phyloP scores from a whole-genome alignment of 148 eudicot species.

The Diospyros kaki region DNA sequence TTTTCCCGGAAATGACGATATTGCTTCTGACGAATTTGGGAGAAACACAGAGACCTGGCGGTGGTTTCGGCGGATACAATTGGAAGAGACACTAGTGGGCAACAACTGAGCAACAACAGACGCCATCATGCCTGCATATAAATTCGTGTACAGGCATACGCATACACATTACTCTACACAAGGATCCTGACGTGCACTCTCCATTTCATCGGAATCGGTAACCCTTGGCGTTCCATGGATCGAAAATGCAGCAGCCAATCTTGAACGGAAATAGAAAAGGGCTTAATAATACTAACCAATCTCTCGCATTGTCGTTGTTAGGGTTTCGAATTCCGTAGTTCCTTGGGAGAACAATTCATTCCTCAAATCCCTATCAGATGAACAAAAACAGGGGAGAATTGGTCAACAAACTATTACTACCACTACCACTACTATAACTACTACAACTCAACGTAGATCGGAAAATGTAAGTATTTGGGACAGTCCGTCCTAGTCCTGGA shows the following conservation, averaged over 20 bases:
- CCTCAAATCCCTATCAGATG: not conserved
- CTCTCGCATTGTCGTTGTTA: not conserved
- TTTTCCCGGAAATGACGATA: not conserved
- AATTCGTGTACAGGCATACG: not conserved
- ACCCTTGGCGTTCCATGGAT: not conserved
- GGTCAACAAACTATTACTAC: too few relatives aligned
- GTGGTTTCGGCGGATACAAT: not conserved
- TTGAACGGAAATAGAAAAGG: not conserved
- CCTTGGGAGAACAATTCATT: not conserved
- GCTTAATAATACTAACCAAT: too few relatives aligned
- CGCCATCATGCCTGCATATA: constrained; percentile 4
- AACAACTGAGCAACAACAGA: constrained; percentile 5
- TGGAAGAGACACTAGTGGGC: not conserved
- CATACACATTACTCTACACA: too few relatives aligned
- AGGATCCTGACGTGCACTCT: not conserved
- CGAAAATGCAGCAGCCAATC: not conserved
- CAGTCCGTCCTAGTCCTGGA: too few relatives aligned
- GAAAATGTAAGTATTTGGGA: too few relatives aligned
- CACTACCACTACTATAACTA: too few relatives aligned
- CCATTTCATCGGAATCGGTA: not conserved
- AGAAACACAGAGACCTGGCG: not conserved
- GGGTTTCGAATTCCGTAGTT: not conserved
- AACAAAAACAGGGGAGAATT: too few relatives aligned
- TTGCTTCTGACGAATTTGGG: not conserved
- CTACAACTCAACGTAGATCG: too few relatives aligned